Evolutionary conservation across 495 filamentous ascomycete species (phyloP).

Genomic region (Chlorociboria aeruginascens): DNA sequence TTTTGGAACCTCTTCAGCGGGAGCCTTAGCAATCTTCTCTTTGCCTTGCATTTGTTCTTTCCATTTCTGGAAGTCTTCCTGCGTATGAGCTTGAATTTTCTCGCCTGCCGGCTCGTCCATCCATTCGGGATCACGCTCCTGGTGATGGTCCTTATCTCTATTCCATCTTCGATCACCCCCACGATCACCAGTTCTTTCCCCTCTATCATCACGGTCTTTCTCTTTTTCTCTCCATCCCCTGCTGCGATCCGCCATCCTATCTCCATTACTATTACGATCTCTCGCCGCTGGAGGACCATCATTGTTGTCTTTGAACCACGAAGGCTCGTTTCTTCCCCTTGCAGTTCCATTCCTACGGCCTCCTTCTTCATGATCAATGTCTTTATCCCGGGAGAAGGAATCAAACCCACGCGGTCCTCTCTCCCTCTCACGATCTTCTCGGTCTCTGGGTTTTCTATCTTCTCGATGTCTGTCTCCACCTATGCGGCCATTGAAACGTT

Average conservation of each 20-base stretch:
- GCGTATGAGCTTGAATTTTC: constrained; percentile 58
- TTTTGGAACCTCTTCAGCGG: constrained; percentile 20
- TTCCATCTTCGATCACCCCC: constrained; percentile 41
- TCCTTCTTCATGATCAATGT: constrained; percentile 23
- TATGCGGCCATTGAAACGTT: constrained; percentile 48
- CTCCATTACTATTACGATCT: constrained; percentile 21
- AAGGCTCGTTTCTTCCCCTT: constrained; percentile 40
- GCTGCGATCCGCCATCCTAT: constrained; percentile 16
- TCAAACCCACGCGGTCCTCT: constrained; percentile 34
- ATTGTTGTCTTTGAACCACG: constrained; percentile 39
- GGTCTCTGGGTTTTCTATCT: constrained; percentile 28
- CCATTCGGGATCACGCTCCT: constrained; percentile 80
- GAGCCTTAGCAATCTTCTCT: constrained; percentile 41
- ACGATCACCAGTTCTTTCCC: constrained; percentile 37
- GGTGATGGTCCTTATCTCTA: constrained; percentile 43
- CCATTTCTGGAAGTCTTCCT: constrained; percentile 91
- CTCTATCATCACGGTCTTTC: constrained; percentile 23
- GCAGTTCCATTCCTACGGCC: constrained; percentile 28
- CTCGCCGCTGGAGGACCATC: constrained; percentile 11
- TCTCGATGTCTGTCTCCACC: constrained; percentile 26
- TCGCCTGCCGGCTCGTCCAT: constrained; percentile 66
- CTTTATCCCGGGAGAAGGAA: constrained; percentile 29
- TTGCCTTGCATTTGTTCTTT: constrained; percentile 62
- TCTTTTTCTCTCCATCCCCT: constrained; percentile 23
- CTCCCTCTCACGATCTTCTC: constrained; percentile 38